A percentile compares a stretch with the other conserved stretches of the same genome.
Evolutionary conservation across 192 early-diverging fungal species (phyloP).

Genomic region (Entomortierella chlamydospora): DNA sequence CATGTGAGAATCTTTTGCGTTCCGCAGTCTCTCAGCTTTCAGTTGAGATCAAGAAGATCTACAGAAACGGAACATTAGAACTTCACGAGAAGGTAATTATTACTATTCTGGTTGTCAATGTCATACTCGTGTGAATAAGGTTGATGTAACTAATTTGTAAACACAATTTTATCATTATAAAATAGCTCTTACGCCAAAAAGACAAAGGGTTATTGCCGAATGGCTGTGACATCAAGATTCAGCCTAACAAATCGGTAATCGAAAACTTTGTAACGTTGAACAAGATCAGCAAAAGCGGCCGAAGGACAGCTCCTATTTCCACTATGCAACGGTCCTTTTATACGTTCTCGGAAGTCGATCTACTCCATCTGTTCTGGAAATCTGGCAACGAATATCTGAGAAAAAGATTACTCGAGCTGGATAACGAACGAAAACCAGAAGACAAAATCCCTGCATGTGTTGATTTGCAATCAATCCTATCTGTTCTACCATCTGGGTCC

Average conservation of each 20-base stretch:
- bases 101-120: background rate
- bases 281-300: background rate
- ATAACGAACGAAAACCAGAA: background rate
- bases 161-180: background rate
- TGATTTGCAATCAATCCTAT: background rate
- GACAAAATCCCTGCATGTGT: background rate
- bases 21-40: background rate
- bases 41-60: conserved; percentile 1
- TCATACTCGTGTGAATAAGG: too few species aligned
- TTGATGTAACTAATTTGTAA: background rate
- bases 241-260: background rate
- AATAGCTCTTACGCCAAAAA: background rate
- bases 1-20: background rate
- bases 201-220: background rate
- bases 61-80: background rate
- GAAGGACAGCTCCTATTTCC: conserved; percentile 1
- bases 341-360: background rate
- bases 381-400: background rate
- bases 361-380: background rate
- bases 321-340: background rate
- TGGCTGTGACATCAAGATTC: background rate
- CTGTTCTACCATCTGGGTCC: background rate
- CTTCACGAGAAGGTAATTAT: conserved; percentile 5
- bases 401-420: background rate
- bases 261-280: conserved; percentile 2